Conservation (phyloP, 139 green algal species). For the Ostreobium quekettii region DNA sequence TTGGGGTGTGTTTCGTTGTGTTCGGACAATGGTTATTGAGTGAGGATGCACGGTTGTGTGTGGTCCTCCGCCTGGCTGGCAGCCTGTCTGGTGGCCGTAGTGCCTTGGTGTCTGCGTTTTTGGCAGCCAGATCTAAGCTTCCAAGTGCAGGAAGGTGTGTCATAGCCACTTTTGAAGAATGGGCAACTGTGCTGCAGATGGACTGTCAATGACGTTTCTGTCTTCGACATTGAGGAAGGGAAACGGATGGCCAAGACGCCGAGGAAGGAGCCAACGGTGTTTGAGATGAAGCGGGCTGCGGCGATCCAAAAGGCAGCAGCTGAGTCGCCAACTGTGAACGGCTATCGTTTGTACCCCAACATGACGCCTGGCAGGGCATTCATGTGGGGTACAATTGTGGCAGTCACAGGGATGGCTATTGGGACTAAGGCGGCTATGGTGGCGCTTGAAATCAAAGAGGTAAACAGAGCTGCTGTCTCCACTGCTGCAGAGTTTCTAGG, state of each 20-base stretch:
- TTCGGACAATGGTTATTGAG: too few relatives aligned
- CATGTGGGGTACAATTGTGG: slow-evolving; percentile 15
- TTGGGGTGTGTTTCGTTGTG: too few relatives aligned
- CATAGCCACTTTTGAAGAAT: too few relatives aligned
- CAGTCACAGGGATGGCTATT: slow-evolving; percentile 6
- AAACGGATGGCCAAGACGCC: slow-evolving; percentile 13
- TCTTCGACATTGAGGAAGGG: slow-evolving; percentile 9
- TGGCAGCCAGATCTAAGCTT: too few relatives aligned
- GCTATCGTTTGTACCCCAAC: slow-evolving; percentile 5
- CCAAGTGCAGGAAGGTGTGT: too few relatives aligned
- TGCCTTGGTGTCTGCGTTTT: too few relatives aligned
- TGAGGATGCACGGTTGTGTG: too few relatives aligned
- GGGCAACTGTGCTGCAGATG: neutral
- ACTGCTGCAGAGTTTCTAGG: too few relatives aligned
- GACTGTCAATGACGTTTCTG: slow-evolving; percentile 10
- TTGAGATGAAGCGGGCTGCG: slow-evolving; percentile 3
- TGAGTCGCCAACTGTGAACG: slow-evolving; percentile 5
- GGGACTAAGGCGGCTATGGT: slow-evolving; percentile 11
- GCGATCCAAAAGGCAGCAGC: slow-evolving; percentile 12
- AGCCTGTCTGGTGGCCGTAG: too few relatives aligned
- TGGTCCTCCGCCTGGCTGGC: too few relatives aligned
- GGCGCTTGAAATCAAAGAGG: slow-evolving; percentile 13
- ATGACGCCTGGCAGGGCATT: slow-evolving; percentile 5
- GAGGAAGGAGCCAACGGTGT: slow-evolving; percentile 3
- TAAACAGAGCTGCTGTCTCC: neutral